Base-by-base conservation (phyloP, 371 early-diverging fungal species). In the Massospora cicadina region DNA sequence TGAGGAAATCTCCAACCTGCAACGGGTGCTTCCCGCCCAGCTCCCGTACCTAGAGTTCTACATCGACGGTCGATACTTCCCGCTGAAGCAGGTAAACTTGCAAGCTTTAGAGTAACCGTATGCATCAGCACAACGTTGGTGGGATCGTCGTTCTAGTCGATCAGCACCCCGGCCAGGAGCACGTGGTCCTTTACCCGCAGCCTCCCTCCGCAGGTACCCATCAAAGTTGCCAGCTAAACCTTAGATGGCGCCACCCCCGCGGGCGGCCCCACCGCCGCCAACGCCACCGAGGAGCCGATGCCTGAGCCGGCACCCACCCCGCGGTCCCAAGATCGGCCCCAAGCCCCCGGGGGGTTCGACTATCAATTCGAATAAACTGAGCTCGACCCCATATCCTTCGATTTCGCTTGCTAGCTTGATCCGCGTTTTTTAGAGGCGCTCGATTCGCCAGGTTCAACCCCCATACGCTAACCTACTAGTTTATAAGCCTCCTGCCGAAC, bases 21-120 rank as follows among this genome's bases (percentile, higher is more conserved):
- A 90, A 23, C 83, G 98, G 3, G 86, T 98, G 33, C 74, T 93
- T 2, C 95, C 94, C 26, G 74, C 80, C 60, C 98, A 98, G 72
- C 77, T 88, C 65, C 82, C 87, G 75, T 81, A 83, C 67, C 81
- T 95, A 67, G 75, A 80, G 24, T 93, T 94, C 76, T 84, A 86
- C 62, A 83, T 84, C 29, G 85, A 84, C 60, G 73, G 87, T 17
- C 83, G 96, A 63, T 98, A 93, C 71, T 75, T 78, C 33, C 95
- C 97, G 29, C 81, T 95, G 62, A 93, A 91, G 76, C 80, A 81
- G 74, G 82, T 72, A 64, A 21, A 23, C 30, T 25, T 29, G n/a
- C 23, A 29, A 25, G 26, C 29, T 21, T 58, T 58, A 54, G 21
- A 58, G 23, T 25, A 31, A 1, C n/a, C 58, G 24, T 27, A 58